Evolutionary conservation across 805 yeast genomes (phyloP).

Genomic region (Debaryomyces maramus): DNA sequence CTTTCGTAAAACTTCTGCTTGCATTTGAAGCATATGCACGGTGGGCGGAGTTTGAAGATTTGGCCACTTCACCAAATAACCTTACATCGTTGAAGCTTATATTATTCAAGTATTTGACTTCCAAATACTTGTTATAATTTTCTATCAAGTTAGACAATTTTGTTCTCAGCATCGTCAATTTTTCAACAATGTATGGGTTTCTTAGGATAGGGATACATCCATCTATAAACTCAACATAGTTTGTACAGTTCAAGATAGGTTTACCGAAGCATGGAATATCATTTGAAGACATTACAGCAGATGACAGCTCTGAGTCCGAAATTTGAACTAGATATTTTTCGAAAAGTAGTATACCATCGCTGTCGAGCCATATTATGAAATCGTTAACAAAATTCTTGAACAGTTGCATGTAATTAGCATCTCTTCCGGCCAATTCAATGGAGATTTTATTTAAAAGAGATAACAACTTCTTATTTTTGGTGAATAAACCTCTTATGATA

Average conservation of each 20-base stretch:
- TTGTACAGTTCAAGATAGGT: slow-evolving; percentile 32
- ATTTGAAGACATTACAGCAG: slow-evolving; percentile 13
- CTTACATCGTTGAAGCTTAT: slow-evolving; percentile 38
- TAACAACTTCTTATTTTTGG: slow-evolving; percentile 34
- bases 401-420: slow-evolving; percentile 22
- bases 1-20: slow-evolving; percentile 12
- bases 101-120: slow-evolving; percentile 24
- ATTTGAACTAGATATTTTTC: slow-evolving; percentile 24
- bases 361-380: slow-evolving; percentile 40
- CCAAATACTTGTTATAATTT: slow-evolving; percentile 12
- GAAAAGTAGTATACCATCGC: slow-evolving; percentile 32
- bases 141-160: slow-evolving; percentile 19
- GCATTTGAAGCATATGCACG: background rate
- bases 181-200: slow-evolving; percentile 41
- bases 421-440: slow-evolving; percentile 14
- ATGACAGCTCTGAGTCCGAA: slow-evolving; percentile 4
- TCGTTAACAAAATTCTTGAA: slow-evolving; percentile 40
- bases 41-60: background rate
- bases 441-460: slow-evolving; percentile 15
- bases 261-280: slow-evolving; percentile 17
- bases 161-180: slow-evolving; percentile 17
- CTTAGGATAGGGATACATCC: slow-evolving; percentile 22
- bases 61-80: slow-evolving; percentile 21
- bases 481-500: slow-evolving; percentile 39
- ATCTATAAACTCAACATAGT: slow-evolving; percentile 30